Evolutionary conservation across 208 protist species (phyloP).

Genomic region (Trypanosoma brucei): DNA sequence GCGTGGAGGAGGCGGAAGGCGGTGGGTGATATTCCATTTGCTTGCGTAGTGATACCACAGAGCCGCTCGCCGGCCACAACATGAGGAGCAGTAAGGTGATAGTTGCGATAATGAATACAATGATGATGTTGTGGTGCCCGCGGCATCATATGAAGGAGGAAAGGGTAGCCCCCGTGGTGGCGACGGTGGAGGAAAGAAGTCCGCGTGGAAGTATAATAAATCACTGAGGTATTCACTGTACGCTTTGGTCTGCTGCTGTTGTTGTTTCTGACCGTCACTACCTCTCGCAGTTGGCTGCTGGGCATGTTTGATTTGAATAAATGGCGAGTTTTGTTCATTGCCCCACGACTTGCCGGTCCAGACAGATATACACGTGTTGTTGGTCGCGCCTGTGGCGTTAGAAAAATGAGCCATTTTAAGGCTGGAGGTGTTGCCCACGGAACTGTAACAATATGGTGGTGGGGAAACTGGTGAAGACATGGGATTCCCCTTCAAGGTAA

Average conservation of each 20-base stretch:
- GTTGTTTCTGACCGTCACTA: not conserved
- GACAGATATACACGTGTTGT: not conserved
- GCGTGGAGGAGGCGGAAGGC: slow-evolving; percentile 69
- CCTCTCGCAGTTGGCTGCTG: not conserved
- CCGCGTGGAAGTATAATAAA: slow-evolving; percentile 74
- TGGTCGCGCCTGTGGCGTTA: not conserved
- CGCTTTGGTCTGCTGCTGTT: slow-evolving; percentile 26
- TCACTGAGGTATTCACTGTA: slow-evolving; percentile 69
- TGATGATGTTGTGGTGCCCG: not conserved
- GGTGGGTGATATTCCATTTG: slow-evolving; percentile 82
- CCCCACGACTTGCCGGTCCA: not conserved
- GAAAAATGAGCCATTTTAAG: not conserved
- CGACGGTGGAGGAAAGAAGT: slow-evolving; percentile 75
- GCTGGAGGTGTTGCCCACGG: not conserved
- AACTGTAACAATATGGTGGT: not conserved
- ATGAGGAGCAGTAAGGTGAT: too few relatives aligned
- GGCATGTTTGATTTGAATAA: too few relatives aligned
- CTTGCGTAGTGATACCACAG: slow-evolving; percentile 78
- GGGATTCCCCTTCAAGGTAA: not conserved
- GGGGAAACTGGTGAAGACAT: not conserved
- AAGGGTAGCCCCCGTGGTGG: slow-evolving; percentile 41
- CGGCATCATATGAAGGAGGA: not conserved
- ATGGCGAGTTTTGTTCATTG: too few relatives aligned
- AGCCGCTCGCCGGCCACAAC: slow-evolving; percentile 24
- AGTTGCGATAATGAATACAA: too few relatives aligned